A percentile compares a stretch with the other conserved stretches of the same genome.
Conservation (phyloP, 164 flowering plant species). For the Taxillus chinensis region DNA sequence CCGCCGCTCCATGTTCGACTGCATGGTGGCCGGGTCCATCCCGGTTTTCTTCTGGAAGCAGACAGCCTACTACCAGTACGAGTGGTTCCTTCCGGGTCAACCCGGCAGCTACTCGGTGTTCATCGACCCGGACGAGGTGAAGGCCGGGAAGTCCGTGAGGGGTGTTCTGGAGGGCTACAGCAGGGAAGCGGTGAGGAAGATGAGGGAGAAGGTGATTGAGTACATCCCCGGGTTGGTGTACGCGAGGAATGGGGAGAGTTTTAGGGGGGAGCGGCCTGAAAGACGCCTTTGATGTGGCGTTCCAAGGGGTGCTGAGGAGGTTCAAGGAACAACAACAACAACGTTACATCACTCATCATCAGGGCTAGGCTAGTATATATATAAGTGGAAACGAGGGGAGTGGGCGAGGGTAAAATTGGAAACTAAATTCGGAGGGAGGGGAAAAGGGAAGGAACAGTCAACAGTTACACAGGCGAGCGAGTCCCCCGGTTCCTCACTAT, state of each 20-base stretch:
- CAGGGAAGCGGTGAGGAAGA: slow-evolving; percentile 37
- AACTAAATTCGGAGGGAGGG: too few relatives aligned
- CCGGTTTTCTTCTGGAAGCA: slow-evolving; percentile 92
- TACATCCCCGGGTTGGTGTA: slow-evolving; percentile 64
- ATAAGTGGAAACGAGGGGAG: slow-evolving; percentile 15
- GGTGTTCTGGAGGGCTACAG: slow-evolving; percentile 44
- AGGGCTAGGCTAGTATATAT: slow-evolving; percentile 9
- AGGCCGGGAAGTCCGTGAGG: slow-evolving; percentile 49
- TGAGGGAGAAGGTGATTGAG: slow-evolving; percentile 75
- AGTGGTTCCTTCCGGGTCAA: slow-evolving; percentile 75
- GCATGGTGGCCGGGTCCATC: slow-evolving; percentile 96
- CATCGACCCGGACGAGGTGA: slow-evolving; percentile 59
- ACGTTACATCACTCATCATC: too few relatives aligned
- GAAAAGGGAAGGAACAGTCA: too few relatives aligned
- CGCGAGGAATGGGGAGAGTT: slow-evolving; percentile 38
- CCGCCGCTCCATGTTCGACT: slow-evolving; percentile 79
- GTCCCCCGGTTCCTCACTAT: too few relatives aligned
- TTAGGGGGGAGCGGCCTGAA: slow-evolving; percentile 20
- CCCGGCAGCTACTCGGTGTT: slow-evolving; percentile 77
- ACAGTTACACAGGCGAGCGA: too few relatives aligned
- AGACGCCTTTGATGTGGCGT: slow-evolving; percentile 86
- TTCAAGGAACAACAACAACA: slow-evolving; percentile 29
- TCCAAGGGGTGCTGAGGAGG: slow-evolving; percentile 68
- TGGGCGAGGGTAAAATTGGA: not conserved
- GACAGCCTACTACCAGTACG: slow-evolving; percentile 71